Base-by-base conservation (phyloP, 177 flowering plant species). In the Vitis hybrid region DNA sequence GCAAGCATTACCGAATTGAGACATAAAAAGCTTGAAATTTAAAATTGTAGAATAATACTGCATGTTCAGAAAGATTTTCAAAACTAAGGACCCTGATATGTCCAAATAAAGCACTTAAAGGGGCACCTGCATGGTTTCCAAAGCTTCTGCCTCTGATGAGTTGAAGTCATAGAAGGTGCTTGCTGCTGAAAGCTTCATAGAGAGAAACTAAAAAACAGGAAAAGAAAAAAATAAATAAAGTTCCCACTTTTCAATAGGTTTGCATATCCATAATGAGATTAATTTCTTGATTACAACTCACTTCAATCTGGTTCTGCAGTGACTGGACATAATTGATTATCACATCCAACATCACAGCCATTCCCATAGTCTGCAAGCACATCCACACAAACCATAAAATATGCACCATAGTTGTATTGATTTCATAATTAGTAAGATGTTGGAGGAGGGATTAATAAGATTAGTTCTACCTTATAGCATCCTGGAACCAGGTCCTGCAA, bases 281-380 rank as follows among this genome's bases (percentile, higher is more conserved):
- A 62, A 13, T 18, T 18, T 11, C 64, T 61, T 19, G 40, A 10
- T 2, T 32, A 27, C 3, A 17, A 30, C 83, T 78, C 70, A 89
- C 97, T 82, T 91, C 97, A 19, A 91, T 82, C 73, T 91, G 97
- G 71, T 87, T 86, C 72, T 91, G 92, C 65, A 91, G 68, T 3
- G 96, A 89, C 51, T 83, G 83, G 13, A 91, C 88, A 65, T 89
- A 91, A 51, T 82, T 84, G 52, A 86, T 91, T 46, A 91, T 87
- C 66, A 83, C 96, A 78, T 91, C 96, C 70, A 91, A 71, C 96
- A 90, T 86, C 21, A 90, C 94, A 2, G 97, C 87, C 94, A 90
- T 86, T 60, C 97, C 97, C 94, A 90, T 90, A 35, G 94, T 82
- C 97, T 91, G 80, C 67, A 76, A 49, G 30, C 46, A 40, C 46